Evolutionary conservation across 495 filamentous ascomycete genomes (phyloP), one percentile per base, ranked within the genome.

Genomic region (Aspergillus kassunensis): DNA sequence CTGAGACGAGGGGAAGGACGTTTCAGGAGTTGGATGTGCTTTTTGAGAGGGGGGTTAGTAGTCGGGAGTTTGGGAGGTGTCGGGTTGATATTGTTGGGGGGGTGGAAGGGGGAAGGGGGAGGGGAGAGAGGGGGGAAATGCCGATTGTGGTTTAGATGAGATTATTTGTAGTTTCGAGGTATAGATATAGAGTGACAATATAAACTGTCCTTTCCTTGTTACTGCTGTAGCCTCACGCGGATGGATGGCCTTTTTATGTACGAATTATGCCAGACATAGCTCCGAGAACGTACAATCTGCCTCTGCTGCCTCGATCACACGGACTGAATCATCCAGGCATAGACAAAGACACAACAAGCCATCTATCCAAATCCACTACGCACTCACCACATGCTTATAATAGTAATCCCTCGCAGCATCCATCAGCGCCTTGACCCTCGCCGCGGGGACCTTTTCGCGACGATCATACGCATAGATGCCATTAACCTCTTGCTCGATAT

Each of bases 1-100:
- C 84, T 0, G 84, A 87, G 61, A 84, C 80, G 8, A 80, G 72
- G 46, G 80, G 76, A 0, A 62, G 80, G 44, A 85, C 82, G 0
- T 86, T 77, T 52, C 80, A 83, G 52, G 83, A 87, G 62, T 49
- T 85, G 29, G 71, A 79, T 55, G 59, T 69, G 5, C 41, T 78
- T 47, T 78, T 78, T 55, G 61, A 87, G 64, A 54, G 72, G 48
- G 68, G 71, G 4, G 64, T 84, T 16, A 75, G 71, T 36, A 64
- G 59, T 44, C 57, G 68, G 20, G 57, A 58, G 46, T 71, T 71
- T 35, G 37, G 49, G 46, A 12, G 52, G 19, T 64, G 54, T 35
- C 48, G 46, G 51, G 49, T 65, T n/a, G 53, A 59, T 13, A 60
- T 65, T 29, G 40, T 23, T 24, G 44, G 36, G 9, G 37, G 3